phyloP scores from a whole-genome alignment of 1,139 yeast species.

The Candida gigantensis region DNA sequence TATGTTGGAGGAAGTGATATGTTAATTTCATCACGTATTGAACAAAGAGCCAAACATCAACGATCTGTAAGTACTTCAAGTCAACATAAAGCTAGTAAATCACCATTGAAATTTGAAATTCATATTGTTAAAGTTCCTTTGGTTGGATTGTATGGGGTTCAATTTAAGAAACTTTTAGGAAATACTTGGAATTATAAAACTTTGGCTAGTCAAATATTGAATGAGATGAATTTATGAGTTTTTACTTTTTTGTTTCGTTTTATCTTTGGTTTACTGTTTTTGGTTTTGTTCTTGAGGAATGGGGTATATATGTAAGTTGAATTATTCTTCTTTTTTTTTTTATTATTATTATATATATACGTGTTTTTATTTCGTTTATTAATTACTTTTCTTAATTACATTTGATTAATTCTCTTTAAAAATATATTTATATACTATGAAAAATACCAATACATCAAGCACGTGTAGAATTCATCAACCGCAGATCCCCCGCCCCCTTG shows the following conservation, averaged over 20 bases:
- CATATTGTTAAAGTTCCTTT: conserved; percentile 92
- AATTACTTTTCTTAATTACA: too few species aligned
- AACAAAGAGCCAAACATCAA: conserved; percentile 47
- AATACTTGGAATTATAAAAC: conserved; percentile 96
- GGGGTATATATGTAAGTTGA: conserved; percentile 1
- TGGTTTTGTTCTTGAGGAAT: too few species aligned
- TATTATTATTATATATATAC: conserved; percentile 2
- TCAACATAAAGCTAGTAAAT: conserved; percentile 22
- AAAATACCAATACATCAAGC: too few species aligned
- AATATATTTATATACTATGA: too few species aligned
- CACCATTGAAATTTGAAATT: conserved; percentile 84
- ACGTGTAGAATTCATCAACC: too few species aligned
- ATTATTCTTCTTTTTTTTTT: not conserved
- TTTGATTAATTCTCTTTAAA: too few species aligned
- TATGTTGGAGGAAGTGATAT: conserved; percentile 64
- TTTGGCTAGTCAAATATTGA: conserved; percentile 83
- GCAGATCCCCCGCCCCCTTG: too few species aligned
- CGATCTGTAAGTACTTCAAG: conserved; percentile 29
- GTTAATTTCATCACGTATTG: conserved; percentile 61
- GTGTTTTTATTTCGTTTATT: conserved; percentile 3
- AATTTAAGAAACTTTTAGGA: conserved; percentile 89
- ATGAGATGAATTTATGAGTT: conserved; percentile 64
- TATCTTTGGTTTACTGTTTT: too few species aligned
- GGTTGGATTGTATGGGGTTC: conserved; percentile 89
- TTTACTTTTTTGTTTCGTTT: too few species aligned